Conservation (phyloP, 768 basidiomycete species). For the Leccinellum albellum region DNA sequence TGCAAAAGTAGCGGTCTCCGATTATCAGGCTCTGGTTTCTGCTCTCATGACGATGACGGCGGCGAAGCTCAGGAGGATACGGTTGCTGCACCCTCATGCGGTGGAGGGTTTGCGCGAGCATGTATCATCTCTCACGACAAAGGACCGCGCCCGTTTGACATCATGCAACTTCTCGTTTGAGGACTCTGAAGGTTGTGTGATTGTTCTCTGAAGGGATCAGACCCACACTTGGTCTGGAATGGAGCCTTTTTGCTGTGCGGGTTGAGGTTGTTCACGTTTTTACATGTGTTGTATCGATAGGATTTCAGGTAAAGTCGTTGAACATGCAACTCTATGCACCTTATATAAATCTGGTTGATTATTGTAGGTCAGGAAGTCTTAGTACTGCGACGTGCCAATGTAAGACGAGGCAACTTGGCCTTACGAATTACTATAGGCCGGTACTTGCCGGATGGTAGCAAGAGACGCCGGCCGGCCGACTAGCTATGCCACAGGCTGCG, state of each 20-base stretch:
- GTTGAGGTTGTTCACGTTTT: neutral
- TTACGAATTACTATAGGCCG: neutral
- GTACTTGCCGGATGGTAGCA: neutral
- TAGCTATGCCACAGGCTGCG: neutral
- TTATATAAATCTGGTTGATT: neutral
- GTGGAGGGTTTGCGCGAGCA: conserved; percentile 14
- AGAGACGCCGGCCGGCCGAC: neutral
- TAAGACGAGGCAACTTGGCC: neutral
- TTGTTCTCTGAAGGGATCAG: conserved; percentile 13
- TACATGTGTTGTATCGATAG: neutral
- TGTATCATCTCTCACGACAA: neutral
- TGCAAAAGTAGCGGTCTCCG: conserved; percentile 8
- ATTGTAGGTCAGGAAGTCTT: neutral
- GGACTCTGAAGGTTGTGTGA: conserved; percentile 15
- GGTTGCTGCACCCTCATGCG: conserved; percentile 17
- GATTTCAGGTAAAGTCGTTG: neutral
- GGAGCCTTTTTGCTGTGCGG: neutral
- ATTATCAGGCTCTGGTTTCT: conserved; percentile 16
- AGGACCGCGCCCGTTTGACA: conserved; percentile 7
- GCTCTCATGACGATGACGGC: conserved; percentile 23
- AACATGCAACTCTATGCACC: neutral
- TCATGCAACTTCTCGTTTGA: conserved; percentile 20
- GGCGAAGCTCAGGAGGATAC: conserved; percentile 16
- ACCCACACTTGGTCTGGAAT: neutral
- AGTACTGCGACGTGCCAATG: neutral